Percentiles rank a stretch among this genome's conserved stretches.
phyloP scores from a whole-genome alignment of 1,284 basidiomycete species.

The Apiotrichum siamense region DNA sequence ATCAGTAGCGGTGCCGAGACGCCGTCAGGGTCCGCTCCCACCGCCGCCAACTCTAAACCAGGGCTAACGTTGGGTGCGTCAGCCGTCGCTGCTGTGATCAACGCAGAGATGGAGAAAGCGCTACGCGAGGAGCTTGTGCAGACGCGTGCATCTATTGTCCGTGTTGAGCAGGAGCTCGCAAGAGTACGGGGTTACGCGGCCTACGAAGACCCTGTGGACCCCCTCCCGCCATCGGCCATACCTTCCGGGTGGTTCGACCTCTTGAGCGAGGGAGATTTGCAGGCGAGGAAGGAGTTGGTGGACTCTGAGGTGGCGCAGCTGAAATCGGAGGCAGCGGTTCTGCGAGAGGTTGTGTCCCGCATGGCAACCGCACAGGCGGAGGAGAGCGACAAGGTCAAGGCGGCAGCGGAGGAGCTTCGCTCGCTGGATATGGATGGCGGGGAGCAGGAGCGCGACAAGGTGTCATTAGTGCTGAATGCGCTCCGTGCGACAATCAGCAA shows the following conservation, averaged over 20 bases:
- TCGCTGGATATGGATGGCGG: constrained; percentile 17
- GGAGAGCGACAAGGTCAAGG: constrained; percentile 24
- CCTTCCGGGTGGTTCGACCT: constrained; percentile 3
- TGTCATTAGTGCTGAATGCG: constrained; percentile 22
- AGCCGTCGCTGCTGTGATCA: constrained; percentile 30
- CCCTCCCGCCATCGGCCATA: not conserved
- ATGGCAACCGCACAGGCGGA: constrained; percentile 23
- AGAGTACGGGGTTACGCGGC: constrained; percentile 6
- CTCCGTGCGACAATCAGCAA: constrained; percentile 13
- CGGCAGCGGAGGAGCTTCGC: constrained; percentile 23
- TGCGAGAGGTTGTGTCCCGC: constrained; percentile 21
- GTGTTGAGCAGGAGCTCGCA: constrained; percentile 24
- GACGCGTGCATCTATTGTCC: constrained; percentile 29
- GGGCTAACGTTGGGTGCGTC: constrained; percentile 6
- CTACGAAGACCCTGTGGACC: not conserved
- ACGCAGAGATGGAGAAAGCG: constrained; percentile 36
- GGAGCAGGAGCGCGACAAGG: constrained; percentile 25
- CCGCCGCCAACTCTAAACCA: too few species aligned
- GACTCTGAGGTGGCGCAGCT: constrained; percentile 9
- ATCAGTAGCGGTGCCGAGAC: too few species aligned
- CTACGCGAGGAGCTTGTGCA: constrained; percentile 34
- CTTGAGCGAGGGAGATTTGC: not conserved
- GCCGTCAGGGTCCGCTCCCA: too few species aligned
- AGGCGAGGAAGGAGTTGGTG: not conserved
- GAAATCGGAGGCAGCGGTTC: constrained; percentile 7